Evolutionary conservation across 495 filamentous ascomycete species (phyloP).

Genomic region (Daldinia concentrica): DNA sequence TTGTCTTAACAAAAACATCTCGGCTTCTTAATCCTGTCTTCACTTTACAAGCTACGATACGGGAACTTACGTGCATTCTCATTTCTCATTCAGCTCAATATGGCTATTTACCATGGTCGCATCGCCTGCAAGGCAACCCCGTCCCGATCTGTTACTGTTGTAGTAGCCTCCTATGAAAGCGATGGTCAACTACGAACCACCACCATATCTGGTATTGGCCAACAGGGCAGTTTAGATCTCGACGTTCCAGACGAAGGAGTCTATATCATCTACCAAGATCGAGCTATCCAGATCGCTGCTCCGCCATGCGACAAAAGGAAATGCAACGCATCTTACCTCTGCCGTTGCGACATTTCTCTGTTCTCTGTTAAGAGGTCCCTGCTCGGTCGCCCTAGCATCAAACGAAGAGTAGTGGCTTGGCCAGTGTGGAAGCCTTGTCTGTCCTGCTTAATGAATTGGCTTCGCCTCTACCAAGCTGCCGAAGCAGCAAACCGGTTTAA

Average conservation of each 20-base stretch:
- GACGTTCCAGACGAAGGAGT: constrained; percentile 38
- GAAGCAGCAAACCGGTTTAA: constrained; percentile 7
- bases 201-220: constrained; percentile 15
- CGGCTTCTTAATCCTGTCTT: not conserved
- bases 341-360: constrained; percentile 15
- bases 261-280: constrained; percentile 31
- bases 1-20: not conserved
- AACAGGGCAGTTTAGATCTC: not conserved
- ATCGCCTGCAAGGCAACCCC: constrained; percentile 19
- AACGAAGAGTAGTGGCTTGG: constrained; percentile 5
- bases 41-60: not conserved
- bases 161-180: constrained; percentile 10
- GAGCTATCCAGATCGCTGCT: constrained; percentile 36
- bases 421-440: constrained; percentile 19
- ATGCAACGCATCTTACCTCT: constrained; percentile 21
- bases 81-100: not conserved
- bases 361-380: not conserved
- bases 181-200: constrained; percentile 17
- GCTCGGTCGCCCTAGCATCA: not conserved
- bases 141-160: constrained; percentile 12
- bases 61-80: not conserved
- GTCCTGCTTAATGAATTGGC: constrained; percentile 24
- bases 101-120: constrained; percentile 1
- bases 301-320: constrained; percentile 29
- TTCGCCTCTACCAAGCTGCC: constrained; percentile 25